Evolutionary conservation across 2,329 filamentous ascomycete species (phyloP).

Genomic region (Penicillium sp.): DNA sequence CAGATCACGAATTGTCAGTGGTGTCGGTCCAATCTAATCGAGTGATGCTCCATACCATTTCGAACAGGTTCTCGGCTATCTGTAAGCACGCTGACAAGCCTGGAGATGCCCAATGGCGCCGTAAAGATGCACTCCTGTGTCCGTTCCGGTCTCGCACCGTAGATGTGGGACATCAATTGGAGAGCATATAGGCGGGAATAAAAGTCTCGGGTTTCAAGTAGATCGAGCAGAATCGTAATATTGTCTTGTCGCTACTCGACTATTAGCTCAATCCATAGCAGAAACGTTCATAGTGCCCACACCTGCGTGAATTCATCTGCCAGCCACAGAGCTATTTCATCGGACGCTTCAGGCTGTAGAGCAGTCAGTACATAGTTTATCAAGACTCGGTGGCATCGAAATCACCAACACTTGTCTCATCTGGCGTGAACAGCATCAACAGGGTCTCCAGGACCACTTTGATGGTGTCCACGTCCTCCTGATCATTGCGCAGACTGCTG

Average conservation of each 20-base stretch:
- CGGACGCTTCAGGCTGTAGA: slow-evolving; percentile 76
- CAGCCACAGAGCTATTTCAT: slow-evolving; percentile 92
- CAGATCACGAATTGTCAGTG: slow-evolving; percentile 9
- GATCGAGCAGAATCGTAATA: slow-evolving; percentile 80
- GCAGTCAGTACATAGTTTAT: slow-evolving; percentile 19
- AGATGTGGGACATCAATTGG: slow-evolving; percentile 81
- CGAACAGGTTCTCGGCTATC: slow-evolving; percentile 81
- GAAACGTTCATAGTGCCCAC: slow-evolving; percentile 24
- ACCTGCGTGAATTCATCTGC: slow-evolving; percentile 96
- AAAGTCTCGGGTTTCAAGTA: slow-evolving; percentile 81
- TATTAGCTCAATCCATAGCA: slow-evolving; percentile 43
- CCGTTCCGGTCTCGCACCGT: slow-evolving; percentile 76
- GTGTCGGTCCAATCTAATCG: slow-evolving; percentile 9
- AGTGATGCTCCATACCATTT: slow-evolving; percentile 52
- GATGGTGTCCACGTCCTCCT: slow-evolving; percentile 91
- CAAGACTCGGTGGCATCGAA: background rate
- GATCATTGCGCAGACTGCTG: slow-evolving; percentile 75
- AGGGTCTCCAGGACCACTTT: slow-evolving; percentile 93
- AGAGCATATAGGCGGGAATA: slow-evolving; percentile 87
- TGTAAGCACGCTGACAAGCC: slow-evolving; percentile 76
- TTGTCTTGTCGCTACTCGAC: slow-evolving; percentile 77
- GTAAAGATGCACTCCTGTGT: slow-evolving; percentile 92
- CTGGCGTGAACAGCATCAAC: slow-evolving; percentile 79
- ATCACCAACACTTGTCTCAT: slow-evolving; percentile 54
- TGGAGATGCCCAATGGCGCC: slow-evolving; percentile 80